Base-by-base conservation (phyloP, 176 grass and related monocot species). In the Rhynchospora tenuis region DNA sequence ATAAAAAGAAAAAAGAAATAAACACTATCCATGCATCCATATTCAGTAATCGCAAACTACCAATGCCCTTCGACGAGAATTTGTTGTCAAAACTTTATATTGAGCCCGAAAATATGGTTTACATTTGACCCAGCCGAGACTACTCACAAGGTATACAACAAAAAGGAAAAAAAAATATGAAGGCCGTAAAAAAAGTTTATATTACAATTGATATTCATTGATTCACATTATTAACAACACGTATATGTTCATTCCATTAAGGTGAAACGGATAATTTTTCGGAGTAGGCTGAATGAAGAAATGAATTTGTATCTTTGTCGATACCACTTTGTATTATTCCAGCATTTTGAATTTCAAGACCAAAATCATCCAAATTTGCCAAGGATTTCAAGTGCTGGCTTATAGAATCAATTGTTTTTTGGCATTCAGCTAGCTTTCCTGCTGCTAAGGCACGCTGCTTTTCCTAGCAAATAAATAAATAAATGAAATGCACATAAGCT, bases 321-420 rank as follows among this genome's bases (percentile, higher is more conserved):
- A 82, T 82, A 52, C 51, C 70, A 78, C 85, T 43, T 7, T 76
- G 24, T 76, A 76, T 4, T 17, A 29, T 55, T 76, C 48, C 73
- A 27, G 11, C 29, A n/a, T 86, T 45, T 38, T 86, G 64, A 9
- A 75, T 84, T 79, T 62, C 45, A 43, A 89, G 86, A 38, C 93
- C 46, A 79, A 90, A 84, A 68, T 90, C 85, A 73, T 99, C 91
- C 22, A 93, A 89, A 80, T 88, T 83, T 17, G 86, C 54, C 83
- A 99, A 79, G 17, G 89, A 89, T 90, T 90, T 92, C 48, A 99
- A 57, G 43, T 93, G 89, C 54, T 63, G 82, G 86, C 73, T 90
- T 31, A 99, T 88, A 27, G 97, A 96, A 48, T 89, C 85, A 88
- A 99, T 99, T 22, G 93, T 99, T 81, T 90, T 91, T 58, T 96